A percentile compares a stretch with the other conserved stretches of the same genome.
Evolutionary conservation across 768 basidiomycete genomes (phyloP).

Genomic region (Calvatia gigantea): DNA sequence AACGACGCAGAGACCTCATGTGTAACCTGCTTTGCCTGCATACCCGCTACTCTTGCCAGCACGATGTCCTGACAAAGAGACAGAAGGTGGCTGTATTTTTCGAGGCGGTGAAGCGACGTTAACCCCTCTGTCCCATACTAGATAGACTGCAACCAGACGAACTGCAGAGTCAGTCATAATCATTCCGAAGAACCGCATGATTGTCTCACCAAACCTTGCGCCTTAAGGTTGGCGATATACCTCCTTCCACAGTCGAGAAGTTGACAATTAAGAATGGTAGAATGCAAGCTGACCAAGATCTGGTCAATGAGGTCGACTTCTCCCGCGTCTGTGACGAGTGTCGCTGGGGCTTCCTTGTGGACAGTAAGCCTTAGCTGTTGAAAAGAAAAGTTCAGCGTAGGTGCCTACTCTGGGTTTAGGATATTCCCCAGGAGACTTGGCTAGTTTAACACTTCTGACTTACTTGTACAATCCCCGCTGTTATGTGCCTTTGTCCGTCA

Average conservation of each 20-base stretch:
- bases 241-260: background rate
- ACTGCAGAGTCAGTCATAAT: background rate
- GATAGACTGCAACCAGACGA: background rate
- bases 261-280: background rate
- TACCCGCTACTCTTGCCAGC: slow-evolving; percentile 5
- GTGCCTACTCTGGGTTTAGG: too few relatives aligned
- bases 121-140: background rate
- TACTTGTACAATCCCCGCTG: too few relatives aligned
- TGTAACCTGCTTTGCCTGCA: slow-evolving; percentile 8
- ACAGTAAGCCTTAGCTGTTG: background rate
- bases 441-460: too few relatives aligned
- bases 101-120: too few relatives aligned
- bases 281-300: background rate
- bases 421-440: too few relatives aligned
- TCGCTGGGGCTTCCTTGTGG: slow-evolving; percentile 3
- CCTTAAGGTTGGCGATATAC: background rate
- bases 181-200: slow-evolving; percentile 4
- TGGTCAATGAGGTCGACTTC: background rate
- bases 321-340: slow-evolving; percentile 5
- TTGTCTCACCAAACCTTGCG: background rate
- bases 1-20: background rate
- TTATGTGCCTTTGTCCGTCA: too few relatives aligned
- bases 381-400: background rate
- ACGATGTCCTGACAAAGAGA: slow-evolving; percentile 1
- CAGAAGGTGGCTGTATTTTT: background rate